Evolutionary conservation across 305 asterid species (phyloP).

Genomic region (Andrographis paniculata): DNA sequence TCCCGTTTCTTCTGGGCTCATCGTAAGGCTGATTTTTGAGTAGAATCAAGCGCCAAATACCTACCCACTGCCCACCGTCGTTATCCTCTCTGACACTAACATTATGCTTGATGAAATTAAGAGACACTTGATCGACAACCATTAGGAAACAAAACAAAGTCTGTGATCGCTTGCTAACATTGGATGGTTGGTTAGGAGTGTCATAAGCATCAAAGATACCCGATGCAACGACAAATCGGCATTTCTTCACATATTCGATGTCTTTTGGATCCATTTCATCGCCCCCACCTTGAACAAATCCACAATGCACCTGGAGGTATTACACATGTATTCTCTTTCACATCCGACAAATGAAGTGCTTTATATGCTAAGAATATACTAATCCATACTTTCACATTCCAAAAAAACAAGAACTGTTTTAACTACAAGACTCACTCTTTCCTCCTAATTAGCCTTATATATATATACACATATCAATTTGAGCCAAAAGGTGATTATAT

Average conservation of each 20-base stretch:
- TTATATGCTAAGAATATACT: too few species aligned
- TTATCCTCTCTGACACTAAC: constrained; percentile 59
- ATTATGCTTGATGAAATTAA: constrained; percentile 57
- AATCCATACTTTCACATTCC: too few species aligned
- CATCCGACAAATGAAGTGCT: too few species aligned
- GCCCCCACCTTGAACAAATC: constrained; percentile 82
- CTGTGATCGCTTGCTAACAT: constrained; percentile 62
- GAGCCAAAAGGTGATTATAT: too few species aligned
- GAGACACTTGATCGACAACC: constrained; percentile 90
- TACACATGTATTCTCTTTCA: background rate
- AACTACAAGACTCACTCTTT: too few species aligned
- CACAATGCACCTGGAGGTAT: constrained; percentile 79
- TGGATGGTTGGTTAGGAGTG: constrained; percentile 83
- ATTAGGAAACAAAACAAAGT: constrained; percentile 80
- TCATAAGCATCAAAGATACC: constrained; percentile 97
- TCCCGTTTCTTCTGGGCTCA: constrained; percentile 97
- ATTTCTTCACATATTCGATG: constrained; percentile 55
- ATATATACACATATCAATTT: too few species aligned
- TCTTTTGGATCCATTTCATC: constrained; percentile 76
- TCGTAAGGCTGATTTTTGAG: constrained; percentile 88
- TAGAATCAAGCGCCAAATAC: constrained; percentile 83
- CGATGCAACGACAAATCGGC: constrained; percentile 83
- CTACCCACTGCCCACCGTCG: constrained; percentile 79
- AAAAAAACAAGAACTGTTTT: too few species aligned
- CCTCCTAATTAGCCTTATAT: too few species aligned